phyloP scores from a whole-genome alignment of 75 land plant genomes.

The Larix kaempferi region DNA sequence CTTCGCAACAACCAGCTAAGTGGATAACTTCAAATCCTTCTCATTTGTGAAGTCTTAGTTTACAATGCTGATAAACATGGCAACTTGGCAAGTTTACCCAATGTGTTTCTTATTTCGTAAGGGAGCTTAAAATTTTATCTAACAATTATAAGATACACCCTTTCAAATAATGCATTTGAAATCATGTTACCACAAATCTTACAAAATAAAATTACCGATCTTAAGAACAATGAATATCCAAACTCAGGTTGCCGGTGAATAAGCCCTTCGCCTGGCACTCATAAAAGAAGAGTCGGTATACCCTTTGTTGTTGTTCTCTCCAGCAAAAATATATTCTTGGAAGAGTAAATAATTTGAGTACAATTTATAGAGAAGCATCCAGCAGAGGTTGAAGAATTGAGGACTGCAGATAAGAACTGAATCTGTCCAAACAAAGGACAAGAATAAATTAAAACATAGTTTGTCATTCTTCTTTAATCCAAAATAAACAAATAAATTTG shows the following conservation, averaged over 20 bases:
- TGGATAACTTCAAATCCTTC: no score
- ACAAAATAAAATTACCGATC: background rate
- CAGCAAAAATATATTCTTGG: constrained; percentile 5
- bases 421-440: background rate
- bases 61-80: no score
- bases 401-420: background rate
- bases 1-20: no score
- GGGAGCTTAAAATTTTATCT: background rate
- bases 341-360: background rate
- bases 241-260: background rate
- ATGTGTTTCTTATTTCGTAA: no score
- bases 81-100: no score
- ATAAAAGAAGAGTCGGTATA: background rate
- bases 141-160: constrained; percentile 5
- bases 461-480: background rate
- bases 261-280: constrained; percentile 4
- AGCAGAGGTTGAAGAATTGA: background rate
- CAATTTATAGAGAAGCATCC: background rate
- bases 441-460: background rate
- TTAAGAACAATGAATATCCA: background rate
- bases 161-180: background rate
- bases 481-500: background rate
- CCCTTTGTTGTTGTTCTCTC: constrained; percentile 1
- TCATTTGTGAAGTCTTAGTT: no score
- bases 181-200: background rate